A percentile compares a stretch with the other conserved stretches of the same genome.
phyloP scores from a whole-genome alignment of 805 yeast species.

The Nakazawaea populi region DNA sequence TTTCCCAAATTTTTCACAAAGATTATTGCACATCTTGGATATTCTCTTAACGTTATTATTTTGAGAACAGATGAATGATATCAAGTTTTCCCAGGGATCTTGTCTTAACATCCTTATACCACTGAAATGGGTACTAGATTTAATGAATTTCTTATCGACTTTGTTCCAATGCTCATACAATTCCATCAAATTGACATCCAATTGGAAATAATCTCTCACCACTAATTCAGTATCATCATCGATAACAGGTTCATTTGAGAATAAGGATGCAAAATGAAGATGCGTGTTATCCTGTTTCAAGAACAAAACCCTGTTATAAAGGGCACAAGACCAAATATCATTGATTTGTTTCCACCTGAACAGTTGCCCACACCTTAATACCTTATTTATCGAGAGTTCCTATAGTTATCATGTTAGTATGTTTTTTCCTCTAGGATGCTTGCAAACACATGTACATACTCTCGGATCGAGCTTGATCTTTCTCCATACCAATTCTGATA shows the following conservation, averaged over 20 bases:
- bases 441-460: conserved; percentile 9
- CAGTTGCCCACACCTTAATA: conserved; percentile 81
- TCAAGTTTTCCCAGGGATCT: conserved; percentile 94
- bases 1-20: conserved; percentile 68
- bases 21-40: conserved; percentile 81
- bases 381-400: conserved; percentile 58
- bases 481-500: conserved; percentile 20
- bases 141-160: conserved; percentile 45
- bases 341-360: conserved; percentile 69
- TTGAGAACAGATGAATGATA: conserved; percentile 91
- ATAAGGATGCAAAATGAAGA: conserved; percentile 48
- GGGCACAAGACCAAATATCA: conserved; percentile 61
- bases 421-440: not conserved
- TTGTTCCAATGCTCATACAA: conserved; percentile 59
- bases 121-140: conserved; percentile 30
- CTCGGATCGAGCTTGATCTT: conserved; percentile 18
- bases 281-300: conserved; percentile 50
- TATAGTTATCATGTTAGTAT: conserved; percentile 3
- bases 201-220: conserved; percentile 64
- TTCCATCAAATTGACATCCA: conserved; percentile 45
- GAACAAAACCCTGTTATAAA: conserved; percentile 54
- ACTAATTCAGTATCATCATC: conserved; percentile 35
- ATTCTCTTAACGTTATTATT: conserved; percentile 93
- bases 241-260: conserved; percentile 14
- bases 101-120: conserved; percentile 87